Evolutionary conservation across 2,329 filamentous ascomycete species (phyloP), one percentile per base, ranked within the genome.

Genomic region (Graphium sp.): DNA sequence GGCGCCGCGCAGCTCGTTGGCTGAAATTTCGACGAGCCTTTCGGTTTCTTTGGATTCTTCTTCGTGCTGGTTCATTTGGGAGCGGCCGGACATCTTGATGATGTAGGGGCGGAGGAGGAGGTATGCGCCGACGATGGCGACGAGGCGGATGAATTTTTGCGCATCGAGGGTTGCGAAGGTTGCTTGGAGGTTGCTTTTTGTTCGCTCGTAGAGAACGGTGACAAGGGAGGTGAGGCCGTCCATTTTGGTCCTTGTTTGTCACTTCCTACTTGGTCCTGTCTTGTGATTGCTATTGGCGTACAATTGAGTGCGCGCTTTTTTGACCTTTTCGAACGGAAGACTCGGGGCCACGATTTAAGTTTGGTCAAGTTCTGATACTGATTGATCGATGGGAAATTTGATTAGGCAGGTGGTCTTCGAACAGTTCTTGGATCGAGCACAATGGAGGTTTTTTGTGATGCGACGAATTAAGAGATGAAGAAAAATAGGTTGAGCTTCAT

Each of bases 51-150:
- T 59, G 29, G 45, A 52, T 7, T 60, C 58, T 36, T 67, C 62
- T 41, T 74, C 71, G 44, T 78, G 59, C 45, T 74, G 60, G 42
- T 62, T 62, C 47, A 73, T 66, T 44, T 80, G 71, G 36, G 62
- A 52, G 41, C 66, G 69, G 34, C 62, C 68, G 40, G 71, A 72
- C 21, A 71, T 50, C 44, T 75, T 76, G 42, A 85, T 61, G 29
- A 85, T 49, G 47, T 82, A 83, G 0, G 80, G 80, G 1, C 82
- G 72, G 15, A 83, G 42, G 29, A 89, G 63, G 37, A 74, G 46
- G 56, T 87, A 91, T 31, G 68, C 74, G 41, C 81, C 69, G 13
- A 83, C 66, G 35, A 83, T 66, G 38, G 72, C 62, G 39, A 82
- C 52, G 33, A 89, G 61, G 26, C 81, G 77, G 41, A 89, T 62